Evolutionary conservation across 768 basidiomycete genomes (phyloP), one percentile per base, ranked within the genome.

Genomic region (Suillus ampliporus): DNA sequence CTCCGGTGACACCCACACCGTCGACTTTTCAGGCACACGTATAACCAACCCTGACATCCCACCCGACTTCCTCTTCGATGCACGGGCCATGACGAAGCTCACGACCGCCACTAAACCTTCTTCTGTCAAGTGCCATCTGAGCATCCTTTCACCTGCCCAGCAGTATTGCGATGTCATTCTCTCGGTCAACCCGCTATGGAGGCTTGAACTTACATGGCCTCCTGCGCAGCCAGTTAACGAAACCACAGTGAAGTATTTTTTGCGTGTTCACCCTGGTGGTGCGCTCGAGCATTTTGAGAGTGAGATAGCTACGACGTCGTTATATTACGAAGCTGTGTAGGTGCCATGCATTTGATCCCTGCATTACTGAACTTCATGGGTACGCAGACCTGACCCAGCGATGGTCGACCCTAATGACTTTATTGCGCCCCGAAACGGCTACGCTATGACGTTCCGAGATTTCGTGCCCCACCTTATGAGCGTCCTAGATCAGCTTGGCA

Each of bases 281-380:
- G 92, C 90, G 0, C 76, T 95, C 53, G 93, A 95, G 71, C 92
- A 95, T 73, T 94, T 94, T 65, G 90, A 92, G 69, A 90, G 87
- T 63, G 87, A 90, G 74, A 88, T 89, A 78, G 90, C 89, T 23
- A 81, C 90, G 1, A 94, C 92, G 11, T 84, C 91, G 11, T 70
- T 95, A 57, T 95, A 94, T 77, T 95, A 95, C 68, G 93, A 95
- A 79, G 93, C 89, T 28, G 77, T 89, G 93, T 91, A 74, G 72
- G 91, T 80, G 26, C 4, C 54, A 43, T 7, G 14, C 26, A 19
- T 21, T 37, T 37, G 41, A 41, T 31, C 15, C 10, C 34, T 52
- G 57, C 23, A 50, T 46, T 17, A 43, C 60, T 64, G 48, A 63
- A 26, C 64, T 26, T 43, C 38, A 47, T 48, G 44, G 15, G n/a